A percentile compares a stretch with the other conserved stretches of the same genome.
These are phyloP conservation scores for Candida dubliniensis DNA, from an alignment of 1,139 yeast genomes.

Conservation along the genomic window DNA sequence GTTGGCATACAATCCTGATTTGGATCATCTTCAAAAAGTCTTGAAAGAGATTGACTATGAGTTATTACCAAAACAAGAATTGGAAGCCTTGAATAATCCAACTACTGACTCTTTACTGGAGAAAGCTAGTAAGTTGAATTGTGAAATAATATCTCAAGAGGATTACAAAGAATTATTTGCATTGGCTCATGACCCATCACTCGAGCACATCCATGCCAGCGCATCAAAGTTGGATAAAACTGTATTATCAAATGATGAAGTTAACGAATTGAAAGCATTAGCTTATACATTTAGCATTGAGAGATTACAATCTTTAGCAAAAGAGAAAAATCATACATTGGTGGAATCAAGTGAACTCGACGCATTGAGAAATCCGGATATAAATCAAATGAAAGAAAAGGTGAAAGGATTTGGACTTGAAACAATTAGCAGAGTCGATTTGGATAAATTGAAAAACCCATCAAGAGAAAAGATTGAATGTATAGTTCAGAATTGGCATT, in stretches of 20 bases:
- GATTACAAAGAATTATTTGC: conserved; percentile 16
- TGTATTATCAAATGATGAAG: conserved; percentile 21
- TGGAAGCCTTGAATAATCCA: conserved; percentile 15
- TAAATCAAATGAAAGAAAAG: conserved; percentile 12
- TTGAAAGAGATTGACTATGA: conserved; percentile 13
- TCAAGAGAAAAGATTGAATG: conserved; percentile 12
- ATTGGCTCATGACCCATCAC: conserved; percentile 20
- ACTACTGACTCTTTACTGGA: conserved; percentile 22
- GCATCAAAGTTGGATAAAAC: conserved; percentile 18
- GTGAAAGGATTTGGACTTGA: conserved; percentile 15
- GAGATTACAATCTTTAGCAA: conserved; percentile 23
- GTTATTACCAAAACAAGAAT: conserved; percentile 21
- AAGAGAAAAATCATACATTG: conserved; percentile 22
- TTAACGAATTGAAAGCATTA: conserved; percentile 8
- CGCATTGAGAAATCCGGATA: conserved; percentile 14
- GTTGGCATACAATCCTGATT: conserved; percentile 20
- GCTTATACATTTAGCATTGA: conserved; percentile 25
- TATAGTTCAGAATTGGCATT: conserved; percentile 13
- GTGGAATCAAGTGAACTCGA: conserved; percentile 19
- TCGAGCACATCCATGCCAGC: conserved; percentile 23
- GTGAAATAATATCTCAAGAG: conserved; percentile 11
- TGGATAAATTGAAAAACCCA: conserved; percentile 18
- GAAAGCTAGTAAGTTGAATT: conserved; percentile 18
- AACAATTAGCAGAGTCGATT: conserved; percentile 21
- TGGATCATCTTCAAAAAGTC: conserved; percentile 18